Evolutionary conservation across 2,329 filamentous ascomycete species (phyloP).

Genomic region (Curvularia sp.): DNA sequence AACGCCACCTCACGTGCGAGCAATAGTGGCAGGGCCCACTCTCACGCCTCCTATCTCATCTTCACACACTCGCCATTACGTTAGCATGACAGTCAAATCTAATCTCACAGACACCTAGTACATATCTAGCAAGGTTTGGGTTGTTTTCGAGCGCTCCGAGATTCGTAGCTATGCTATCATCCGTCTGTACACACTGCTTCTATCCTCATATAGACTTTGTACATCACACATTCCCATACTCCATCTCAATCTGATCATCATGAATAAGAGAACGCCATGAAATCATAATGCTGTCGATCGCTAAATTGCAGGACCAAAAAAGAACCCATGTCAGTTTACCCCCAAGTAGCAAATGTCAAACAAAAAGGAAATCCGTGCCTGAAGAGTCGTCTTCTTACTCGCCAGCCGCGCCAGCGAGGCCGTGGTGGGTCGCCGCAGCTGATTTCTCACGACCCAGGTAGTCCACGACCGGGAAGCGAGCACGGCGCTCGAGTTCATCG

Average conservation of each 20-base stretch:
- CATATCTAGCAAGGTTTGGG: background rate
- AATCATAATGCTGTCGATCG: constrained; percentile 11
- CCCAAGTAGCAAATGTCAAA: background rate
- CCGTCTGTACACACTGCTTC: background rate
- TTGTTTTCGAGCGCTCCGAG: background rate
- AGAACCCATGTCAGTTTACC: background rate
- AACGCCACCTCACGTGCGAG: constrained; percentile 26
- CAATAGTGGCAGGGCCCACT: constrained; percentile 4
- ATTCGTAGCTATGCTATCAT: background rate
- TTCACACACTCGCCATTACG: background rate
- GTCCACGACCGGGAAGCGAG: constrained; percentile 70
- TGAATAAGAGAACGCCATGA: background rate
- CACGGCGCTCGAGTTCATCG: constrained; percentile 79
- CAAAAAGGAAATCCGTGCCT: background rate
- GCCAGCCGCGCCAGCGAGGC: constrained; percentile 46
- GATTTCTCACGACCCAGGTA: constrained; percentile 51
- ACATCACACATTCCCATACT: background rate
- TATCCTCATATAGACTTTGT: background rate
- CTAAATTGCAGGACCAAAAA: constrained; percentile 7
- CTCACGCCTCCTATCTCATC: background rate
- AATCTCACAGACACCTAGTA: background rate
- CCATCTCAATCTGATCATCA: constrained; percentile 4
- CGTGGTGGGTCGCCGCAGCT: constrained; percentile 45
- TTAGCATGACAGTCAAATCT: background rate
- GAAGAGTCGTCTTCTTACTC: constrained; percentile 31